Conservation (phyloP, 2,329 filamentous ascomycete genomes). For the Venturia pyrina region DNA sequence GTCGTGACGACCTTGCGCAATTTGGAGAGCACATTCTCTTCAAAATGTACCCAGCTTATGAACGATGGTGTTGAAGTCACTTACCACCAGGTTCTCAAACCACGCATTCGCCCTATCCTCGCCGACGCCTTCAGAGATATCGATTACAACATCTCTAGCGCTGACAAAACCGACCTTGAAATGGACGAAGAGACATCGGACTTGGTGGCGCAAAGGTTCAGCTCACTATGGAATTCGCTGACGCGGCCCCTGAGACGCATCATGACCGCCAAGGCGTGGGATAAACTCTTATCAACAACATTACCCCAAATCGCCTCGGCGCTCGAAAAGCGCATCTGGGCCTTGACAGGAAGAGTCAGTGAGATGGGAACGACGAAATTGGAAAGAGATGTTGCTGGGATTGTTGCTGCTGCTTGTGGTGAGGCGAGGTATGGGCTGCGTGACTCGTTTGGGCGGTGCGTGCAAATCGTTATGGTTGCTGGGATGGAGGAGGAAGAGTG, state of each 20-base stretch:
- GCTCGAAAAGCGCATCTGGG: conserved; percentile 81
- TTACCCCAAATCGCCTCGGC: conserved; percentile 65
- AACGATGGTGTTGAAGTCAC: conserved; percentile 71
- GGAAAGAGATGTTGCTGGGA: conserved; percentile 71
- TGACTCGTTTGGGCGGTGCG: conserved; percentile 65
- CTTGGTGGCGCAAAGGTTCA: conserved; percentile 68
- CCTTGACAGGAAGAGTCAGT: conserved; percentile 68
- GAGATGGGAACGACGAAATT: conserved; percentile 72
- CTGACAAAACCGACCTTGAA: conserved; percentile 43
- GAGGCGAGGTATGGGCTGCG: conserved; percentile 66
- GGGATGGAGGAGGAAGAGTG: conserved; percentile 97
- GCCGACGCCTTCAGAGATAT: conserved; percentile 84
- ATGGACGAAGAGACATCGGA: conserved; percentile 48
- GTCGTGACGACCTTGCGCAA: conserved; percentile 59
- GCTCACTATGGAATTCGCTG: conserved; percentile 73
- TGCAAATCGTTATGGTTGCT: conserved; percentile 74
- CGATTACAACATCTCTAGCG: conserved; percentile 65
- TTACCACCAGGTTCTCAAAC: conserved; percentile 78
- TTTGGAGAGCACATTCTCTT: conserved; percentile 61
- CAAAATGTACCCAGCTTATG: conserved; percentile 72
- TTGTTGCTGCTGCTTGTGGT: conserved; percentile 57
- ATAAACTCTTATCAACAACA: conserved; percentile 63
- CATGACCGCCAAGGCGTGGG: conserved; percentile 67
- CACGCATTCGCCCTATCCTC: conserved; percentile 72
- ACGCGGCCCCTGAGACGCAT: conserved; percentile 77